Evolutionary conservation across 257 asterid species (phyloP).

Genomic region (Vinca minor): DNA sequence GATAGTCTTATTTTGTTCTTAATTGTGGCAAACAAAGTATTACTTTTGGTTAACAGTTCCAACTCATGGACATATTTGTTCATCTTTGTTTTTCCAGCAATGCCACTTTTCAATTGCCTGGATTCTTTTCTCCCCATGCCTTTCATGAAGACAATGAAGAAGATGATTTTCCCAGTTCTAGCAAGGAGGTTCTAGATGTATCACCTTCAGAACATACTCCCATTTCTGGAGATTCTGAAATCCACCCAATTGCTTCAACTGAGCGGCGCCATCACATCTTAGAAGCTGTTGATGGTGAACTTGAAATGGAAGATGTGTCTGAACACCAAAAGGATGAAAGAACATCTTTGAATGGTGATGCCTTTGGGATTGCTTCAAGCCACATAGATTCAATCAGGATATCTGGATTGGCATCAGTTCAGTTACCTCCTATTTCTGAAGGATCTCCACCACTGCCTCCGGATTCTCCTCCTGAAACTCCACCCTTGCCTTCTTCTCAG

Average conservation of each 20-base stretch:
- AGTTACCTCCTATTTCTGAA: conserved; percentile 54
- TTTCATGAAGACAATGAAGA: conserved; percentile 48
- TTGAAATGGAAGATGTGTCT: conserved; percentile 97
- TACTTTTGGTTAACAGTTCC: background rate
- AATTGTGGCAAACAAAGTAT: background rate
- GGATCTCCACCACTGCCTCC: conserved; percentile 88
- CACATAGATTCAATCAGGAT: conserved; percentile 25
- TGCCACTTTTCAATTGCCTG: conserved; percentile 40
- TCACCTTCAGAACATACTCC: conserved; percentile 45
- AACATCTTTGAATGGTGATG: conserved; percentile 23
- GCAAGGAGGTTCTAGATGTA: conserved; percentile 32
- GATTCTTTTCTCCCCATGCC: conserved; percentile 29
- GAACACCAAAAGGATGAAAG: conserved; percentile 64
- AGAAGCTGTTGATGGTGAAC: conserved; percentile 98
- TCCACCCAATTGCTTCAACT: conserved; percentile 48
- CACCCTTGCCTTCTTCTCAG: conserved; percentile 80
- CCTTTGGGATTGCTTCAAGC: conserved; percentile 18
- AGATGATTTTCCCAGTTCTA: conserved; percentile 38
- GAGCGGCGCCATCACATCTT: conserved; percentile 74
- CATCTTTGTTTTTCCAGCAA: conserved; percentile 27
- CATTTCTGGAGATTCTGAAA: conserved; percentile 46
- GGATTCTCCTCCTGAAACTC: conserved; percentile 76
- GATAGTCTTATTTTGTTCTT: background rate
- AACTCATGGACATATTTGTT: background rate
- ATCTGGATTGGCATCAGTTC: conserved; percentile 29